Evolutionary conservation across 2,329 filamentous ascomycete species (phyloP).

Genomic region (Fonsecaea erecta): DNA sequence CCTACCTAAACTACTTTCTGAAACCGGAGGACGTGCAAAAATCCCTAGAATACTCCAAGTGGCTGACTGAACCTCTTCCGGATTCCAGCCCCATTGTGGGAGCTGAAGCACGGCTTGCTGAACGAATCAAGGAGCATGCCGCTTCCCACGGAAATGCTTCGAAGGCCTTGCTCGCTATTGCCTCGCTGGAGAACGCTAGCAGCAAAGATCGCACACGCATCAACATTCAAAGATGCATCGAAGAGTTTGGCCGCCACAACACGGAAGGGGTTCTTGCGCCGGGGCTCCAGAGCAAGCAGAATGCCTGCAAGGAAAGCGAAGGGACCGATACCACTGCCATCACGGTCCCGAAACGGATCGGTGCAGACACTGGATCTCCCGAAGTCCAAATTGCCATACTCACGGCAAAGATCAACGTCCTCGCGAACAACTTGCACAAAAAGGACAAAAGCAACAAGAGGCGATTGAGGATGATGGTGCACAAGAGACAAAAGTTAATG

Average conservation of each 20-base stretch:
- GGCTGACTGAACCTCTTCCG: slow-evolving; percentile 57
- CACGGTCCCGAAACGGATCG: slow-evolving; percentile 62
- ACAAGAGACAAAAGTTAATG: slow-evolving; percentile 85
- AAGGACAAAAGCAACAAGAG: slow-evolving; percentile 95
- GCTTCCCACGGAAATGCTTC: slow-evolving; percentile 70
- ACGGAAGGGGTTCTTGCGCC: slow-evolving; percentile 74
- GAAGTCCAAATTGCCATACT: slow-evolving; percentile 98
- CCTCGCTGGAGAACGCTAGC: slow-evolving; percentile 75
- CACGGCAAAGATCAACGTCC: slow-evolving; percentile 86
- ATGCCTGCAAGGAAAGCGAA: not conserved
- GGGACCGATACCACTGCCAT: slow-evolving; percentile 14
- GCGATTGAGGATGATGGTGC: slow-evolving; percentile 81
- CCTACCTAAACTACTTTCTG: slow-evolving; percentile 76
- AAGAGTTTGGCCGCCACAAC: slow-evolving; percentile 86
- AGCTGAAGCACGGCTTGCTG: slow-evolving; percentile 50
- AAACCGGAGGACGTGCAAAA: slow-evolving; percentile 68
- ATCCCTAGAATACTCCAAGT: slow-evolving; percentile 69
- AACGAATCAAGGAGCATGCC: slow-evolving; percentile 36
- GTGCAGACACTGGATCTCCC: slow-evolving; percentile 89
- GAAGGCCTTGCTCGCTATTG: slow-evolving; percentile 78
- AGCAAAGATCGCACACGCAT: slow-evolving; percentile 77
- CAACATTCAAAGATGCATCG: slow-evolving; percentile 82
- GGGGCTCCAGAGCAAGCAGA: slow-evolving; percentile 52
- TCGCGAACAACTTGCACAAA: slow-evolving; percentile 72
- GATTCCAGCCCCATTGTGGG: slow-evolving; percentile 25